A percentile compares a stretch with the other conserved stretches of the same genome.
Evolutionary conservation across 495 filamentous ascomycete genomes (phyloP).

Genomic region (Xylaria telfairii): DNA sequence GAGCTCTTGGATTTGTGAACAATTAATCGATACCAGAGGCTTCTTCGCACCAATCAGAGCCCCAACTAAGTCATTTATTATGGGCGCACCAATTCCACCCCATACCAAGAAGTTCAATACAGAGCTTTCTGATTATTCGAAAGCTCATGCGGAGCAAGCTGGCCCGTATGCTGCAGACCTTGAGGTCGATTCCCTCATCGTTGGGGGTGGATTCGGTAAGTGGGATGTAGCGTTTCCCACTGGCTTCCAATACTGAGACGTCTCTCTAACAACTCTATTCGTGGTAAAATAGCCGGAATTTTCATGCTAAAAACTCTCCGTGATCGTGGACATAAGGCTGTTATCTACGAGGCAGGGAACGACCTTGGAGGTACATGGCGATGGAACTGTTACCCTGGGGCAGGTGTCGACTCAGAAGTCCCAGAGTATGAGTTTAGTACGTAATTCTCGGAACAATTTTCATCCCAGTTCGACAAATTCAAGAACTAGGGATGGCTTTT

Average conservation of each 20-base stretch:
- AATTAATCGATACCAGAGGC: not conserved
- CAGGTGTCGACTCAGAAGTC: conserved; percentile 57
- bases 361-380: conserved; percentile 61
- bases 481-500: no score
- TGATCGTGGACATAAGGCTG: conserved; percentile 41
- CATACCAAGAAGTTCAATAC: conserved; percentile 33
- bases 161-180: conserved; percentile 42
- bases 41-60: not conserved
- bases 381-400: conserved; percentile 62
- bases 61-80: not conserved
- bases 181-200: conserved; percentile 58
- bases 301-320: conserved; percentile 42
- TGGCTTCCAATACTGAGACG: not conserved
- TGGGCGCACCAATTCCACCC: conserved; percentile 1
- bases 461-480: no score
- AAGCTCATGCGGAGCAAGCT: conserved; percentile 44
- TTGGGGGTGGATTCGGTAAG: conserved; percentile 58
- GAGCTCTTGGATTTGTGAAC: not conserved
- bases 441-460: no score
- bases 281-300: conserved; percentile 24
- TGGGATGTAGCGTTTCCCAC: not conserved
- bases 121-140: conserved; percentile 35
- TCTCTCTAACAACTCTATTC: not conserved
- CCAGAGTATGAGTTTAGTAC: conserved; percentile 61
- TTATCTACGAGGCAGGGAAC: conserved; percentile 54